Percentiles rank a stretch among this genome's conserved stretches.
Conservation (phyloP, 2,329 filamentous ascomycete species). For the Nemania serpens region DNA sequence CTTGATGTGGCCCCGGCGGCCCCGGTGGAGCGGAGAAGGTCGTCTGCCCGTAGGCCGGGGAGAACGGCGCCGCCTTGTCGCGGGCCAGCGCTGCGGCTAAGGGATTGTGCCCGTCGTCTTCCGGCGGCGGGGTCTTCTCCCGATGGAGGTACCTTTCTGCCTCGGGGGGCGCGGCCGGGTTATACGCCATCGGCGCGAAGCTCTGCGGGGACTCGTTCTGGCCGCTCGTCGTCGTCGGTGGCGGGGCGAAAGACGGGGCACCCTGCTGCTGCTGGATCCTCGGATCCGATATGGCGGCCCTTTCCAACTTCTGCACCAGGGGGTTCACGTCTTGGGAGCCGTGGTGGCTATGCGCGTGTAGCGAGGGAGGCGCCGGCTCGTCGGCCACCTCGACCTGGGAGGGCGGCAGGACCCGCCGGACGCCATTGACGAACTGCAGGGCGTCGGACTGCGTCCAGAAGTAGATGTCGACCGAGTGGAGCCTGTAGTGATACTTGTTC, state of each 20-base stretch:
- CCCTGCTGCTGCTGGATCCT: constrained; percentile 43
- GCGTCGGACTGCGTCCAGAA: constrained; percentile 79
- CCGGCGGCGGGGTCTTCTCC: constrained; percentile 78
- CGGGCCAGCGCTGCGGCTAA: constrained; percentile 61
- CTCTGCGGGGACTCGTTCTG: constrained; percentile 45
- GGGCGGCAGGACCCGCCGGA: constrained; percentile 66
- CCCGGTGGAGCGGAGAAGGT: constrained; percentile 48
- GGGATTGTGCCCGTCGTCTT: constrained; percentile 66
- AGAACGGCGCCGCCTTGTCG: constrained; percentile 59
- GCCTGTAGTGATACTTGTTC: constrained; percentile 77
- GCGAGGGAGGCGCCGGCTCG: constrained; percentile 59
- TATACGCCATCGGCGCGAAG: constrained; percentile 73
- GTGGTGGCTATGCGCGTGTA: constrained; percentile 40
- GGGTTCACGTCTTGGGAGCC: constrained; percentile 59
- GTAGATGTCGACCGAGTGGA: constrained; percentile 78
- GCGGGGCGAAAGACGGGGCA: constrained; percentile 47
- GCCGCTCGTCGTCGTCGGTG: constrained; percentile 45
- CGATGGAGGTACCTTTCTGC: constrained; percentile 73
- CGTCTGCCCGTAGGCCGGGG: constrained; percentile 53
- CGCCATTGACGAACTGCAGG: constrained; percentile 69
- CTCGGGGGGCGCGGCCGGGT: constrained; percentile 76
- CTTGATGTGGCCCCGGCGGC: constrained; percentile 45
- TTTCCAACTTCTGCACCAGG: constrained; percentile 75
- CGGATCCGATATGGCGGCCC: constrained; percentile 67
- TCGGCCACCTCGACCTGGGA: constrained; percentile 66